A percentile compares a stretch with the other conserved stretches of the same genome.
Conservation (phyloP, 192 early-diverging fungal species). For the Phycomyces blakesleeanus region DNA sequence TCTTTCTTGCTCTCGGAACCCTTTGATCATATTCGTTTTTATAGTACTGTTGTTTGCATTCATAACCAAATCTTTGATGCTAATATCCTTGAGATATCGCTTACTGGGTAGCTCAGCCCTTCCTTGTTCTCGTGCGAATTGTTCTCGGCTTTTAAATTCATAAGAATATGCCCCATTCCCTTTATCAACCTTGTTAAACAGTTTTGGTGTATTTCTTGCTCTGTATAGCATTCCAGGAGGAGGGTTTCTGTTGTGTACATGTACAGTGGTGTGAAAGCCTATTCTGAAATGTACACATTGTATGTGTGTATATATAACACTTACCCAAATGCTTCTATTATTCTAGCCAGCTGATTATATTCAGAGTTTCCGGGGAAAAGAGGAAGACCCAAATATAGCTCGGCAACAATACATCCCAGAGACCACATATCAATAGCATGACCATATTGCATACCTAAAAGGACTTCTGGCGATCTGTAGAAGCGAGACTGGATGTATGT, state of each 20-base stretch:
- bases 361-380: slow-evolving; percentile 95
- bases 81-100: slow-evolving; percentile 1
- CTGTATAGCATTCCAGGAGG: slow-evolving; percentile 89
- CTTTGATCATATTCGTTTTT: too few relatives aligned
- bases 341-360: slow-evolving; percentile 91
- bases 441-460: slow-evolving; percentile 89
- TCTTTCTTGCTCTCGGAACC: too few relatives aligned
- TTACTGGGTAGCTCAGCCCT: slow-evolving; percentile 12
- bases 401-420: slow-evolving; percentile 95
- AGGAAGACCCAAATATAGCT: slow-evolving; percentile 92
- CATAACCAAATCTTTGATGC: slow-evolving; percentile 13
- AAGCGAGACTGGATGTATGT: slow-evolving; percentile 99
- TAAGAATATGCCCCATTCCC: slow-evolving; percentile 32
- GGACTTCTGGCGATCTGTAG: slow-evolving; percentile 93
- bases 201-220: slow-evolving; percentile 81
- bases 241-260: slow-evolving; percentile 49
- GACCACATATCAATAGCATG: slow-evolving; percentile 99
- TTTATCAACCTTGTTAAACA: slow-evolving; percentile 66
- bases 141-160: slow-evolving; percentile 13
- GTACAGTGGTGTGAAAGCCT: neutral
- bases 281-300: too few relatives aligned
- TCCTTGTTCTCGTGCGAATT: slow-evolving; percentile 13
- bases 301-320: neutral
- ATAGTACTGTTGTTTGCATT: neutral
- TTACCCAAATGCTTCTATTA: slow-evolving; percentile 88